phyloP scores from a whole-genome alignment of 495 filamentous ascomycete genomes.

The Amniculicola lignicola region DNA sequence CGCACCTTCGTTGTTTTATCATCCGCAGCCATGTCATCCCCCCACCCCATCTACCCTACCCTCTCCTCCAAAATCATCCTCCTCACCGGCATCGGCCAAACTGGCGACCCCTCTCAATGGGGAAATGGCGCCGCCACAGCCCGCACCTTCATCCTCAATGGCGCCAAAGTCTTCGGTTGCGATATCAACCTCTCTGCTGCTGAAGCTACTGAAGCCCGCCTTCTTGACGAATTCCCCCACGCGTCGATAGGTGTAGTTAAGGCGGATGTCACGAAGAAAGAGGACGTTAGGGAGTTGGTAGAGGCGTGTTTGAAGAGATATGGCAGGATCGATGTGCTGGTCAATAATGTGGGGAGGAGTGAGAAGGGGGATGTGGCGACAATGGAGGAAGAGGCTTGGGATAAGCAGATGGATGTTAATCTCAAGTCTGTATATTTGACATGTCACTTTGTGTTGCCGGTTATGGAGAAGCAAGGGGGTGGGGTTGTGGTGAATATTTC shows the following conservation, averaged over 20 bases:
- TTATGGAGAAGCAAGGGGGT: conserved; percentile 47
- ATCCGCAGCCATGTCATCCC: too few relatives aligned
- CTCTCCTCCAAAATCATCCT: conserved; percentile 51
- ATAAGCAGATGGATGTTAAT: conserved; percentile 51
- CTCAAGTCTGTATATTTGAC: conserved; percentile 53
- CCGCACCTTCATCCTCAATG: conserved; percentile 6
- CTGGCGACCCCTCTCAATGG: conserved; percentile 42
- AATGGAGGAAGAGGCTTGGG: conserved; percentile 50
- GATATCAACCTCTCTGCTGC: conserved; percentile 44
- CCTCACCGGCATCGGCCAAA: conserved; percentile 52
- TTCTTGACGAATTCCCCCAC: not conserved
- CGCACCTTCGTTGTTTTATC: too few relatives aligned
- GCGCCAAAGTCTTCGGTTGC: conserved; percentile 45
- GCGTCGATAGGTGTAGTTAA: conserved; percentile 34
- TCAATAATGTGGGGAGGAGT: conserved; percentile 53
- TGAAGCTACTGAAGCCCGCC: conserved; percentile 7
- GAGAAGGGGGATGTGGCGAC: conserved; percentile 51
- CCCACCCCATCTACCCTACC: conserved; percentile 33
- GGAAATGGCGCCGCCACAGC: conserved; percentile 50
- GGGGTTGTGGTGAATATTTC: conserved; percentile 48
- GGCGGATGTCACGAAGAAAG: conserved; percentile 48
- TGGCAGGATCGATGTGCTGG: conserved; percentile 55
- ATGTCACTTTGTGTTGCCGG: conserved; percentile 48
- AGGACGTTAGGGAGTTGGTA: conserved; percentile 46
- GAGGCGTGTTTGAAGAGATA: conserved; percentile 48